Conservation (phyloP, 2,329 filamentous ascomycete genomes). For the Fusarium musae region DNA sequence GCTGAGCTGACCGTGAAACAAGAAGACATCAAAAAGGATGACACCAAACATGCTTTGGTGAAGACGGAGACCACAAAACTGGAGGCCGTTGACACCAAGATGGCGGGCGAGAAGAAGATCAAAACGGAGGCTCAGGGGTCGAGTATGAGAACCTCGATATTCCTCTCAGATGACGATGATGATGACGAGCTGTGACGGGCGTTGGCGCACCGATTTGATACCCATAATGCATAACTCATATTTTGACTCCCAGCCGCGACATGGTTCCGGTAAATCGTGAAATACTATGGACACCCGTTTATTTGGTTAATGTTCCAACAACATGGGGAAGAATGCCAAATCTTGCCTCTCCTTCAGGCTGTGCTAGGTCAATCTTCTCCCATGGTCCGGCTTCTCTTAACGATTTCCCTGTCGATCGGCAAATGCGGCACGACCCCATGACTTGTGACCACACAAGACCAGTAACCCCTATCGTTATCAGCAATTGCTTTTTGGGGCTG, state of each 20-base stretch:
- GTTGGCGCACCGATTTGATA: slow-evolving; percentile 39
- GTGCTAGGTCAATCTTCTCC: slow-evolving; percentile 59
- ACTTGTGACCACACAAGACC: slow-evolving; percentile 64
- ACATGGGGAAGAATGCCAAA: slow-evolving; percentile 60
- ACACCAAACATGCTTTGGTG: neutral
- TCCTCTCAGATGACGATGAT: slow-evolving; percentile 53
- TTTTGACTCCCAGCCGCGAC: neutral
- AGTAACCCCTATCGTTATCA: slow-evolving; percentile 54
- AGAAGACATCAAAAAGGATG: slow-evolving; percentile 22
- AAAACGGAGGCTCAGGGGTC: slow-evolving; percentile 33
- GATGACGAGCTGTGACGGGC: slow-evolving; percentile 51
- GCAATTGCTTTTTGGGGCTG: neutral
- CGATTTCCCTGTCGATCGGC: slow-evolving; percentile 58
- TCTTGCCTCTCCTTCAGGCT: slow-evolving; percentile 55
- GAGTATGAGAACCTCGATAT: slow-evolving; percentile 49
- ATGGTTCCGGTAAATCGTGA: neutral
- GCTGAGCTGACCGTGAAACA: slow-evolving; percentile 17
- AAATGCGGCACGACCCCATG: slow-evolving; percentile 64
- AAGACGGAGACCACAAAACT: slow-evolving; percentile 6
- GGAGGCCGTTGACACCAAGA: slow-evolving; percentile 4
- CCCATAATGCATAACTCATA: slow-evolving; percentile 22
- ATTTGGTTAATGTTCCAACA: slow-evolving; percentile 65
- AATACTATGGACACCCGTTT: slow-evolving; percentile 2
- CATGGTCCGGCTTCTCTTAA: slow-evolving; percentile 63
- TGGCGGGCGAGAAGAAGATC: slow-evolving; percentile 30